These are phyloP conservation scores for Alternaria sp. DNA, from an alignment of 2,329 filamentous ascomycete species.

Conservation along the genomic window DNA sequence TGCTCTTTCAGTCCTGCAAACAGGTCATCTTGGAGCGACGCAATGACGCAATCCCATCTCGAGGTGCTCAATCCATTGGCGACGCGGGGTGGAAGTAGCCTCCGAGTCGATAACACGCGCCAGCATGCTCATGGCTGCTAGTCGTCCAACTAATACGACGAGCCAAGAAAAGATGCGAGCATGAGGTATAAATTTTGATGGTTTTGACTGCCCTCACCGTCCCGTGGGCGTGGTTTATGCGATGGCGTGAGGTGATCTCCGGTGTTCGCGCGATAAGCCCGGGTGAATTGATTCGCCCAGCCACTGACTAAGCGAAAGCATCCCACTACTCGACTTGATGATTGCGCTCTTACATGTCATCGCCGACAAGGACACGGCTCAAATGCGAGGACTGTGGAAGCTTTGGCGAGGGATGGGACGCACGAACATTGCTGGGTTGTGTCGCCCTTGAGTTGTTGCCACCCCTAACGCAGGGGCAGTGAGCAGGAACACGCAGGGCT, in stretches of 20 bases:
- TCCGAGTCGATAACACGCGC: conserved; percentile 26
- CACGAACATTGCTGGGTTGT: conserved; percentile 5
- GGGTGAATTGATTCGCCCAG: conserved; percentile 40
- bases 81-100: conserved; percentile 41
- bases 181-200: conserved; percentile 18
- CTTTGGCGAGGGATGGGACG: conserved; percentile 32
- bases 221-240: conserved; percentile 29
- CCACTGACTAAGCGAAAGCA: conserved; percentile 35
- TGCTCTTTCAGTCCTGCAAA: conserved; percentile 33
- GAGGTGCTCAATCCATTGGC: conserved; percentile 23
- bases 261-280: conserved; percentile 35
- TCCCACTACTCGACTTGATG: conserved; percentile 33
- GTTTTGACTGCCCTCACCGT: conserved; percentile 18
- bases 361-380: conserved; percentile 12
- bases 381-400: conserved; percentile 20
- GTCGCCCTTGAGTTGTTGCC: conserved; percentile 1
- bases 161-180: conserved; percentile 32
- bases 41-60: conserved; percentile 41
- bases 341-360: conserved; percentile 22
- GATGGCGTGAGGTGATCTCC: conserved; percentile 48
- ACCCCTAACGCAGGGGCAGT: conserved; percentile 14
- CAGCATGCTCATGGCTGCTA: conserved; percentile 24
- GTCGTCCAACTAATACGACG: conserved; percentile 24
- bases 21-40: conserved; percentile 23
- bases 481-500: conserved; percentile 5